Conservation (phyloP, 2,329 filamentous ascomycete species). For the Fusarium metavorans region DNA sequence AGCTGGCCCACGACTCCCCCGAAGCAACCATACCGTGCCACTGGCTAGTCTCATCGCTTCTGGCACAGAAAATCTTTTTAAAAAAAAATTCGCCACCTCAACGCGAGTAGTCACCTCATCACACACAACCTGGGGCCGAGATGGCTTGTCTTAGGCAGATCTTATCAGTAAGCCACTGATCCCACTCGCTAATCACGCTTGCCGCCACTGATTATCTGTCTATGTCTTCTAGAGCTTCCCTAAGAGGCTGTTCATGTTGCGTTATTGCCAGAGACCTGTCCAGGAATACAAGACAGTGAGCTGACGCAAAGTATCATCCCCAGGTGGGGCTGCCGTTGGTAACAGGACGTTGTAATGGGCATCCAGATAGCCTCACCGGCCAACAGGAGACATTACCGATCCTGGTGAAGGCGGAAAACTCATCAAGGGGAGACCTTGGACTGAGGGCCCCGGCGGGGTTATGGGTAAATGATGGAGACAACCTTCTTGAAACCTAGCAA, state of each 20-base stretch:
- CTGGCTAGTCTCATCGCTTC: background rate
- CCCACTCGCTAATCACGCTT: background rate
- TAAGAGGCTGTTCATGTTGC: background rate
- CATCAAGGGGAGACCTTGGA: background rate
- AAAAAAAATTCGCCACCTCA: background rate
- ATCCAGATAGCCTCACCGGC: background rate
- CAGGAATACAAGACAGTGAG: background rate
- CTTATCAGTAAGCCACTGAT: background rate
- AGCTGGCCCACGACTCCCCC: background rate
- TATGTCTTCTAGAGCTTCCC: rapidly evolving
- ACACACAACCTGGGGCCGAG: background rate
- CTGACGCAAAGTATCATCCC: background rate
- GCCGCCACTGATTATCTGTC: background rate
- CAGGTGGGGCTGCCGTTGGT: background rate
- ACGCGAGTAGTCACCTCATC: too few relatives aligned
- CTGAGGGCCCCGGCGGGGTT: background rate
- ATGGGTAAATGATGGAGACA: background rate
- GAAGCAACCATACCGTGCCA: background rate
- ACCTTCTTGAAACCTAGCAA: background rate
- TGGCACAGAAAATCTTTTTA: too few relatives aligned
- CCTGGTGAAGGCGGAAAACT: background rate
- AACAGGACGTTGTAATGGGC: background rate
- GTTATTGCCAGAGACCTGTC: background rate
- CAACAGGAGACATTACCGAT: background rate
- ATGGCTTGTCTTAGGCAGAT: background rate